Evolutionary conservation across 2,329 filamentous ascomycete species (phyloP), one percentile per base, ranked within the genome.

Genomic region (Sarocladium oryzae): DNA sequence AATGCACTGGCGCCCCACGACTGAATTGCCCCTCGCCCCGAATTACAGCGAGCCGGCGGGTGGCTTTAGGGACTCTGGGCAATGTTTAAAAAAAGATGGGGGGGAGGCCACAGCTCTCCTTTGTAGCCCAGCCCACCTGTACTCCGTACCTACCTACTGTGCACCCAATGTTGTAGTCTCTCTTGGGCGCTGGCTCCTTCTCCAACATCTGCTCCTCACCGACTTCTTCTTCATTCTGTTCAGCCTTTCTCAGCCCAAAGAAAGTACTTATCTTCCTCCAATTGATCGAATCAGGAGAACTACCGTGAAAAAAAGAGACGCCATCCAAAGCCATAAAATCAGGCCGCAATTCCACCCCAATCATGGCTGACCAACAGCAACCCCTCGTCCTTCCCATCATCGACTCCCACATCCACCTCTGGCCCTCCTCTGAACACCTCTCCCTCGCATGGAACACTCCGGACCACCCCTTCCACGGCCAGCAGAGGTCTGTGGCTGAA

Each of bases 331-430:
- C 36, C 13, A 21, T n/a, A 36, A 7, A n/a, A 36, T 10, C 33
- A 36, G n/a, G n/a, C n/a, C n/a, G n/a, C n/a, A n/a, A n/a, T n/a
- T n/a, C n/a, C n/a, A 13, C 28, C 28, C 8, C 10, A 51, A 63
- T 52, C 55, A 69, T 69, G 67, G 60, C 69, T 52, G 63, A 73
- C 53, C 57, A 66, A 20, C 63, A 72, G 52, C 57, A 63, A 20
- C 63, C 66, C 57, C 62, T 70, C 59, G 53, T 69, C 60, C 69
- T 77, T 65, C 80, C 76, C 60, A 84, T 95, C 63, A 82, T 96
- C 67, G 91, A 96, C 73, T 86, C 89, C 35, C 92, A 96, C 74
- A 86, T 96, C 69, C 91, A 96, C 71, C 82, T 96, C 62, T 96
- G 83, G 74, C 87, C 89, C 40, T 68, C 73, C 41, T 77, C 79